Evolutionary conservation across 768 basidiomycete genomes (phyloP).

Genomic region (Panaeolus cyanescens): DNA sequence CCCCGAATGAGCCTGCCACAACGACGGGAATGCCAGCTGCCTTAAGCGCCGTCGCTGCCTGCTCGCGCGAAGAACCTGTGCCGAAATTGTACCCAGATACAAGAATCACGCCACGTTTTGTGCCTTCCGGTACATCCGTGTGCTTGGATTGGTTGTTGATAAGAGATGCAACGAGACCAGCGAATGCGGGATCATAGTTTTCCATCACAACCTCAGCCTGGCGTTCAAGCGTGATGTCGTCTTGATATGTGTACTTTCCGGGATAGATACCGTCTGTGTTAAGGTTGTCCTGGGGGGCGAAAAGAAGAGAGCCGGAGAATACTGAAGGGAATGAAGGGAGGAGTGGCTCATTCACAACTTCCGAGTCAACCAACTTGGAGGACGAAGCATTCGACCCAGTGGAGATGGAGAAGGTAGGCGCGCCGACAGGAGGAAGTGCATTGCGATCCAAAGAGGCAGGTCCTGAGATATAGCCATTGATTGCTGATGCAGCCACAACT

Average conservation of each 20-base stretch:
- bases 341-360: constrained; percentile 55
- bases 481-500: constrained; percentile 94
- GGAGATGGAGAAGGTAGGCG: constrained; percentile 60
- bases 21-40: constrained; percentile 92
- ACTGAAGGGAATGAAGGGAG: constrained; percentile 79
- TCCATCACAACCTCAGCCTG: constrained; percentile 99
- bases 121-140: constrained; percentile 16
- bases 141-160: constrained; percentile 24
- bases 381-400: constrained; percentile 30
- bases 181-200: constrained; percentile 94
- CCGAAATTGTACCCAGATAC: constrained; percentile 98
- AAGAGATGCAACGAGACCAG: constrained; percentile 62
- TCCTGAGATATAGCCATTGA: constrained; percentile 87
- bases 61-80: constrained; percentile 97
- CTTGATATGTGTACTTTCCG: constrained; percentile 98
- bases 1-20: constrained; percentile 97
- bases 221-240: constrained; percentile 93
- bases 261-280: constrained; percentile 99
- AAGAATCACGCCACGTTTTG: constrained; percentile 71
- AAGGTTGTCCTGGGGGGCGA: constrained; percentile 94
- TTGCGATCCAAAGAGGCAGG: constrained; percentile 68
- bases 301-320: constrained; percentile 87
- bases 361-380: constrained; percentile 19
- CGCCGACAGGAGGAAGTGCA: constrained; percentile 47
- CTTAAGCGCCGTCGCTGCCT: constrained; percentile 96